Conservation (phyloP, 495 filamentous ascomycete genomes). For the Talaromyces nanjingensis region DNA sequence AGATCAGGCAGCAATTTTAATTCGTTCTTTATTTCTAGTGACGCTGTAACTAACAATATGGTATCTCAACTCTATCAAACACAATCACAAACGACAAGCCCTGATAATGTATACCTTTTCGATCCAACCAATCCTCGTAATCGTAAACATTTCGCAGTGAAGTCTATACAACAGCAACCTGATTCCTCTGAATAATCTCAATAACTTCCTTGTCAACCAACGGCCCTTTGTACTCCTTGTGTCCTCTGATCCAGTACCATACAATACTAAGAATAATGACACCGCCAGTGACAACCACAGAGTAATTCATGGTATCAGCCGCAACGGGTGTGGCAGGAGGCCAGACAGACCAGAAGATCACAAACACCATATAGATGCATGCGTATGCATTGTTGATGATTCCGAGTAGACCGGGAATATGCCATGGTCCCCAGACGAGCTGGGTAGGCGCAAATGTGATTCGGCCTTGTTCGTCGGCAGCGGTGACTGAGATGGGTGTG, state of each 20-base stretch:
- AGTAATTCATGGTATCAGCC: constrained; percentile 45
- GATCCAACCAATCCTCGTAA: neutral
- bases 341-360: constrained; percentile 41
- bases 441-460: constrained; percentile 9
- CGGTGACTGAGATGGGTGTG: neutral
- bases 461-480: constrained; percentile 3
- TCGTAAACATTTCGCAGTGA: neutral
- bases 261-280: constrained; percentile 28
- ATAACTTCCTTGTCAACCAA: constrained; percentile 14
- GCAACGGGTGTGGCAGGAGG: constrained; percentile 29
- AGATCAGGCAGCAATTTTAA: neutral
- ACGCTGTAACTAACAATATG: neutral
- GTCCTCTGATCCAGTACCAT: constrained; percentile 26
- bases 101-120: neutral
- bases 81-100: neutral
- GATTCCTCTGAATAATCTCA: constrained; percentile 5
- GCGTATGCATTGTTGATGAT: constrained; percentile 8
- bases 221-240: constrained; percentile 22
- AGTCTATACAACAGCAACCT: neutral
- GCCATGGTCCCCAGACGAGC: constrained; percentile 9
- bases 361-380: constrained; percentile 21
- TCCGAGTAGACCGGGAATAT: constrained; percentile 10
- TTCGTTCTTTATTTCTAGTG: neutral
- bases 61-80: neutral
- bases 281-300: constrained; percentile 32